Evolutionary conservation across 75 land plant species (phyloP).

Genomic region (Larix kaempferi): DNA sequence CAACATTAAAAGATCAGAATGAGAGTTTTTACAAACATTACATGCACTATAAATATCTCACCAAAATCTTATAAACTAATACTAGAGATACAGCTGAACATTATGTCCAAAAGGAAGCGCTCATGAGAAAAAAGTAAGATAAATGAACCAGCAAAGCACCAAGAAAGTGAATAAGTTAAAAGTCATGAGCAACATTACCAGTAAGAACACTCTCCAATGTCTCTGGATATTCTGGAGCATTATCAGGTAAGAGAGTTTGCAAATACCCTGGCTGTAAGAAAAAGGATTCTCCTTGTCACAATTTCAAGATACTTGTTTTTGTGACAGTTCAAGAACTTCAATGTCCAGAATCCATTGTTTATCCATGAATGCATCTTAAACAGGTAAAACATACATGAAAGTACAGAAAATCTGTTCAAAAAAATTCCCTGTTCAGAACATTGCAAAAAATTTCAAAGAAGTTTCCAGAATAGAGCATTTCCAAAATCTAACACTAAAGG

Average conservation of each 20-base stretch:
- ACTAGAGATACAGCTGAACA: neutral
- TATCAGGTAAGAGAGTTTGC: conserved; percentile 55
- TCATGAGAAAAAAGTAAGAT: neutral
- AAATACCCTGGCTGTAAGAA: conserved; percentile 76
- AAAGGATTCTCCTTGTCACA: no score
- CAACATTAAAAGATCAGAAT: neutral
- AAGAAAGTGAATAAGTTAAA: neutral
- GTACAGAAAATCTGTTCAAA: no score
- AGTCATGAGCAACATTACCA: conserved; percentile 32
- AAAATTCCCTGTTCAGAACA: no score
- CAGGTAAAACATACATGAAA: no score
- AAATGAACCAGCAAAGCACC: neutral
- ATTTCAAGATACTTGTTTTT: no score
- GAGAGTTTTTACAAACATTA: neutral
- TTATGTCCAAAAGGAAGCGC: neutral
- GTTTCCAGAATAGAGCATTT: no score
- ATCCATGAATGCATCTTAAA: no score
- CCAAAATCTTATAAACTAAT: neutral
- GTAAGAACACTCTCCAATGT: conserved; percentile 56
- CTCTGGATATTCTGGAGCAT: conserved; percentile 71
- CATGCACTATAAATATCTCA: neutral
- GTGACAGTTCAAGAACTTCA: no score
- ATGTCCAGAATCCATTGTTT: no score
- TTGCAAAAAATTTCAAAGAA: no score
- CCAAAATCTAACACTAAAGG: no score